These are phyloP conservation scores for Daphne laureola DNA, from an alignment of 441 rosid genomes.

Conservation along the genomic window DNA sequence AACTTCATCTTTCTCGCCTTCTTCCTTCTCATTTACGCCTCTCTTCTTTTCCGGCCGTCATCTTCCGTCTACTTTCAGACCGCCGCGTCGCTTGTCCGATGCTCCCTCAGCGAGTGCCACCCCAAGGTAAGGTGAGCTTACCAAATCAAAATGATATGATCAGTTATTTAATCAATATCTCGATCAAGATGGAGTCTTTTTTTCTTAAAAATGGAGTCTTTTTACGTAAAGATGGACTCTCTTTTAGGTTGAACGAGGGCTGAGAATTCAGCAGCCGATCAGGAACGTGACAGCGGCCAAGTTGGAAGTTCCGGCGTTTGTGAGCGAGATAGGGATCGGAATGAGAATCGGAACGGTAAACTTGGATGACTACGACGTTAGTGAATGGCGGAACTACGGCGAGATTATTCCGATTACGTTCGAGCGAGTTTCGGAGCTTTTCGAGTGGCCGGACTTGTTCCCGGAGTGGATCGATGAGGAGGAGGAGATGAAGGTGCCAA, in stretches of 20 bases:
- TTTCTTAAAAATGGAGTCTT: too few relatives aligned
- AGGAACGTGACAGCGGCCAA: constrained; percentile 24
- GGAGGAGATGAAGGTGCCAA: constrained; percentile 53
- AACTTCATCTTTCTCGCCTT: constrained; percentile 54
- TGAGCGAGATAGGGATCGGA: constrained; percentile 37
- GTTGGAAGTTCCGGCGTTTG: constrained; percentile 53
- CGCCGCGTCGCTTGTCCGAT: constrained; percentile 61
- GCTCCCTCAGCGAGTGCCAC: constrained; percentile 74
- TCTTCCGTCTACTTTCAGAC: constrained; percentile 41
- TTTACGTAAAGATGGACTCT: constrained; percentile 10
- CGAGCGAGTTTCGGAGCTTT: constrained; percentile 47
- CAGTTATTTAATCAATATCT: too few relatives aligned
- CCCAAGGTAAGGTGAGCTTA: constrained; percentile 93
- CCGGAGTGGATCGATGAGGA: constrained; percentile 99
- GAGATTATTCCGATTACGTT: constrained; percentile 39
- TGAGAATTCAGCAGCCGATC: constrained; percentile 46
- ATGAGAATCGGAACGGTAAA: constrained; percentile 70
- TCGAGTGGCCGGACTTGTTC: constrained; percentile 71
- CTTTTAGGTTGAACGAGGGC: constrained; percentile 48
- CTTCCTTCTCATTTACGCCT: constrained; percentile 47
- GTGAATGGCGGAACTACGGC: constrained; percentile 51
- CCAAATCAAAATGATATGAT: not conserved
- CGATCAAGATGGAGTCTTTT: too few relatives aligned
- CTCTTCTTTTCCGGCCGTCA: constrained; percentile 57
- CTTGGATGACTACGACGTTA: constrained; percentile 49